Evolutionary conservation across 306 rosid genomes (phyloP).

Genomic region (Vigna nakashimae): DNA sequence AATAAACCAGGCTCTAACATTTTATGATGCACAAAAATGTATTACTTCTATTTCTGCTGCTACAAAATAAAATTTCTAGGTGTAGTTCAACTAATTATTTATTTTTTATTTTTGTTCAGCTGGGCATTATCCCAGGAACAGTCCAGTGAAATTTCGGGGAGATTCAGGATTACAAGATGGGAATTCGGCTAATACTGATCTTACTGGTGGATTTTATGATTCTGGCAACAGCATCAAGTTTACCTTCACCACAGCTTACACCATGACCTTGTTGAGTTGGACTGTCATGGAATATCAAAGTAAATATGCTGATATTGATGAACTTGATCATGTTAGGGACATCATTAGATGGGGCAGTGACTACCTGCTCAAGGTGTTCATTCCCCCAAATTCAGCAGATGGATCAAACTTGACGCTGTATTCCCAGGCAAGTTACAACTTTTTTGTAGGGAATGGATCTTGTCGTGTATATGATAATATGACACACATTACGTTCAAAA

Average conservation of each 20-base stretch:
- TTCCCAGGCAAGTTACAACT: constrained; percentile 67
- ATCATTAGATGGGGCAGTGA: constrained; percentile 89
- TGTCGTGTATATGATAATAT: not conserved
- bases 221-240: constrained; percentile 88
- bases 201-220: constrained; percentile 88
- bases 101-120: constrained; percentile 49
- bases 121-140: constrained; percentile 65
- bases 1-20: constrained; percentile 72
- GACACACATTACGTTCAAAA: not conserved
- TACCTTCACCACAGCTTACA: constrained; percentile 84
- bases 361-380: constrained; percentile 70
- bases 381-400: constrained; percentile 52
- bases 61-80: not conserved
- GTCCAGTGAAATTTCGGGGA: constrained; percentile 72
- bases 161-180: constrained; percentile 82
- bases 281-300: constrained; percentile 74
- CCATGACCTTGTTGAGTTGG: constrained; percentile 86
- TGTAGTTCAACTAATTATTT: constrained; percentile 21
- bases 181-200: constrained; percentile 44
- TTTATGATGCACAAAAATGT: constrained; percentile 89
- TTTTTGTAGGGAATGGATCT: not conserved
- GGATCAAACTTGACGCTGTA: constrained; percentile 54
- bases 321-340: constrained; percentile 81
- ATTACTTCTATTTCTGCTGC: constrained; percentile 24
- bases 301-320: constrained; percentile 67